phyloP scores from a whole-genome alignment of 2,329 filamentous ascomycete species.

The Phaeosphaeriaceae sp. region DNA sequence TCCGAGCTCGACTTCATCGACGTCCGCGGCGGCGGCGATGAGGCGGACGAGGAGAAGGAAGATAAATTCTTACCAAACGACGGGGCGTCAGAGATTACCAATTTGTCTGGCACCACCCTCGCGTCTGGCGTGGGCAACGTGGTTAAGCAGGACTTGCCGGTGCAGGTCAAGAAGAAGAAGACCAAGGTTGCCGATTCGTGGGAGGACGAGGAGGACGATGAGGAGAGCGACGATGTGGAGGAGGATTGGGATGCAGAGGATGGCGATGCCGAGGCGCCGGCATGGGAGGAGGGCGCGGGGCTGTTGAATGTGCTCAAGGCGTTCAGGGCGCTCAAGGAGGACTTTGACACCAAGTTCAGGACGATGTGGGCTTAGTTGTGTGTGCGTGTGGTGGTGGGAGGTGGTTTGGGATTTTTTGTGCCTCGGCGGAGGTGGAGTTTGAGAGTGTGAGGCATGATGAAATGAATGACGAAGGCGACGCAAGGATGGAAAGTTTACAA shows the following conservation, averaged over 20 bases:
- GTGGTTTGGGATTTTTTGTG: no score
- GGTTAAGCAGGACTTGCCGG: conserved; percentile 38
- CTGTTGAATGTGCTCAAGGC: conserved; percentile 65
- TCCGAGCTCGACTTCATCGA: conserved; percentile 60
- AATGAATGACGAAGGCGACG: background rate
- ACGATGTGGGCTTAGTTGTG: conserved; percentile 63
- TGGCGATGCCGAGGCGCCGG: conserved; percentile 31
- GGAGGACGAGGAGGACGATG: conserved; percentile 49
- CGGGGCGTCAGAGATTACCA: conserved; percentile 21
- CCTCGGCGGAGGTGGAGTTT: no score
- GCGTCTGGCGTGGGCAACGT: conserved; percentile 16
- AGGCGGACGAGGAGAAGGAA: conserved; percentile 55
- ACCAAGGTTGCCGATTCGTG: conserved; percentile 48
- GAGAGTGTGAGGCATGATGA: background rate
- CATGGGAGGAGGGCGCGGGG: conserved; percentile 55
- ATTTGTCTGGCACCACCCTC: conserved; percentile 15
- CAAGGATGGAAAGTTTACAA: no score
- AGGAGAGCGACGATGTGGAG: conserved; percentile 49
- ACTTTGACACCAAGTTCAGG: conserved; percentile 70
- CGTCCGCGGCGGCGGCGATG: conserved; percentile 59
- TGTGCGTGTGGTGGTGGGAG: background rate
- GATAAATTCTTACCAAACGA: conserved; percentile 44
- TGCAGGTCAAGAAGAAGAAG: conserved; percentile 49
- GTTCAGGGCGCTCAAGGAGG: conserved; percentile 63
- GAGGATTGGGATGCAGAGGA: conserved; percentile 37